phyloP scores from a whole-genome alignment of 1,284 basidiomycete genomes.

The Austroboletus sp. region DNA sequence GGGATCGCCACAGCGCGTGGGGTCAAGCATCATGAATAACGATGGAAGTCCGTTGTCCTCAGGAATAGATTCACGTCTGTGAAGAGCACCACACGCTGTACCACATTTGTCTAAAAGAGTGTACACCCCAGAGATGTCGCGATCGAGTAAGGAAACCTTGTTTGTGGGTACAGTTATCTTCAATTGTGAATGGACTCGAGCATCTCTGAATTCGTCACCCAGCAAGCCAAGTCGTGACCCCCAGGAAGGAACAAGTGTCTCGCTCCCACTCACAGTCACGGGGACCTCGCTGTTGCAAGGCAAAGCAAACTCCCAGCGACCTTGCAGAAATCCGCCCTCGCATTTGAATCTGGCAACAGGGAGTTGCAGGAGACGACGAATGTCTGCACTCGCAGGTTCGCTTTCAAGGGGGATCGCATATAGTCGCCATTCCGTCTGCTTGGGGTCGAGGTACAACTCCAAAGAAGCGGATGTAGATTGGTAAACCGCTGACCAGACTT shows the following conservation, averaged over 20 bases:
- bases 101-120: slow-evolving; percentile 80
- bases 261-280: slow-evolving; percentile 60
- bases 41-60: slow-evolving; percentile 49
- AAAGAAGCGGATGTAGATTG: slow-evolving; percentile 65
- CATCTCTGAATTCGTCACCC: slow-evolving; percentile 58
- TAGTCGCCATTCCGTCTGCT: slow-evolving; percentile 81
- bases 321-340: slow-evolving; percentile 53
- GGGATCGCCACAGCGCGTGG: slow-evolving; percentile 69
- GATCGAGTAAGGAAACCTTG: slow-evolving; percentile 57
- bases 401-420: slow-evolving; percentile 62
- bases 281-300: slow-evolving; percentile 55
- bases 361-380: slow-evolving; percentile 66
- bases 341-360: slow-evolving; percentile 77
- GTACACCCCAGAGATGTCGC: slow-evolving; percentile 77
- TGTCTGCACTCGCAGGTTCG: slow-evolving; percentile 75
- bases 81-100: slow-evolving; percentile 81
- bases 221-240: slow-evolving; percentile 76
- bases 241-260: slow-evolving; percentile 78
- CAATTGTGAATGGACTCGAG: slow-evolving; percentile 62
- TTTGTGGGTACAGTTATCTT: slow-evolving; percentile 53
- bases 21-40: slow-evolving; percentile 80
- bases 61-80: slow-evolving; percentile 50
- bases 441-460: slow-evolving; percentile 71
- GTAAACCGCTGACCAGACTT: slow-evolving; percentile 80
- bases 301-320: slow-evolving; percentile 77